Evolutionary conservation across 2,329 filamentous ascomycete species (phyloP).

Genomic region (Xylariales sp.): DNA sequence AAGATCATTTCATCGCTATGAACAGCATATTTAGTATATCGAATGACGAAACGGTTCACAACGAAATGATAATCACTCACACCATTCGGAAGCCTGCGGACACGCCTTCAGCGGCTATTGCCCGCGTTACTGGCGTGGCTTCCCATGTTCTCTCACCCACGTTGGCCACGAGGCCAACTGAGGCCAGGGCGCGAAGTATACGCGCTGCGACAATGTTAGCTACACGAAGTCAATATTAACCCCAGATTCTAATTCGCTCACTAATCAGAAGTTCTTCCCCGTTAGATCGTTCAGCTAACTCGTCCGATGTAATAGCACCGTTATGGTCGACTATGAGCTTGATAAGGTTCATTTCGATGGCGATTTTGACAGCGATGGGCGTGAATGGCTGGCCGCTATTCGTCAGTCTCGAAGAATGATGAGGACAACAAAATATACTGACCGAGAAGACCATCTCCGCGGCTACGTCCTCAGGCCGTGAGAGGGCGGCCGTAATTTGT

Average conservation of each 20-base stretch:
- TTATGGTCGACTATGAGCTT: constrained; percentile 35
- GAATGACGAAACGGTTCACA: neutral
- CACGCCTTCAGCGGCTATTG: constrained; percentile 44
- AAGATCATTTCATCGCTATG: constrained; percentile 42
- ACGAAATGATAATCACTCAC: constrained; percentile 35
- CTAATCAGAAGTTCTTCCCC: constrained; percentile 41
- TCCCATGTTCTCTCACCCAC: constrained; percentile 42
- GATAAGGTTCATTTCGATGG: constrained; percentile 43
- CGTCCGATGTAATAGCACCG: constrained; percentile 38
- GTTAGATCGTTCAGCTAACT: constrained; percentile 36
- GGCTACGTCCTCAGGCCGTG: constrained; percentile 34
- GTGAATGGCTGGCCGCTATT: constrained; percentile 39
- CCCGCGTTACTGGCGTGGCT: constrained; percentile 43
- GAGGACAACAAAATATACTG: neutral
- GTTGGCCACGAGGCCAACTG: constrained; percentile 44
- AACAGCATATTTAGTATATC: neutral
- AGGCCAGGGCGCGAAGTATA: constrained; percentile 42
- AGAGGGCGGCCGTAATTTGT: constrained; percentile 30
- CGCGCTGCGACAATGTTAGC: constrained; percentile 9
- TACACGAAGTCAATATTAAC: neutral
- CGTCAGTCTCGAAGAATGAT: neutral
- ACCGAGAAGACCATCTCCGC: constrained; percentile 39
- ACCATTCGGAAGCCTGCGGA: constrained; percentile 45
- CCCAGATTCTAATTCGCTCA: constrained; percentile 17
- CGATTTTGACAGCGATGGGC: constrained; percentile 40